phyloP scores from a whole-genome alignment of 495 filamentous ascomycete genomes.

The Neurospora sublineolata region DNA sequence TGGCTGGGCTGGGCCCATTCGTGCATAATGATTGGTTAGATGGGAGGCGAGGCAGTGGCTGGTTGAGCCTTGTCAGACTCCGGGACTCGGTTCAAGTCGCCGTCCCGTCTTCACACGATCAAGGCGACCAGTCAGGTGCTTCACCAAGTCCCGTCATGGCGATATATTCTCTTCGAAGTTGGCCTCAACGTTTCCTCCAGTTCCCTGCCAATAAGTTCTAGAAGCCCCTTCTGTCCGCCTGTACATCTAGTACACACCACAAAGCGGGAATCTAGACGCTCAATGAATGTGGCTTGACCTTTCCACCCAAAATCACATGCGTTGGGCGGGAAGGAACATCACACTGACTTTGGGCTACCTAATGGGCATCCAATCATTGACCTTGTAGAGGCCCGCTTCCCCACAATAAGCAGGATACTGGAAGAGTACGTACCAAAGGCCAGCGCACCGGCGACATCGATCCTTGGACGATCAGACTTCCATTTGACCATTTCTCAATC shows the following conservation, averaged over 20 bases:
- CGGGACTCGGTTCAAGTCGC: neutral
- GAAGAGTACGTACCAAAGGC: neutral
- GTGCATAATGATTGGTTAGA: neutral
- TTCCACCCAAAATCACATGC: neutral
- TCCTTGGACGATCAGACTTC: neutral
- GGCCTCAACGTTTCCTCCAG: neutral
- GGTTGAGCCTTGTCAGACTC: neutral
- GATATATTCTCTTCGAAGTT: neutral
- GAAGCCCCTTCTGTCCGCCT: neutral
- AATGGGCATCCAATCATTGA: neutral
- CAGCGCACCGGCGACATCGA: neutral
- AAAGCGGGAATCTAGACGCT: neutral
- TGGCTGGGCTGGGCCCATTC: neutral
- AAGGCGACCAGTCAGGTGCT: neutral
- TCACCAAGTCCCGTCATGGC: neutral
- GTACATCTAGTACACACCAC: neutral
- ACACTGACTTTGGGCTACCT: no score
- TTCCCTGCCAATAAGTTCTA: neutral
- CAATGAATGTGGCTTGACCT: neutral
- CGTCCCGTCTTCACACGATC: neutral
- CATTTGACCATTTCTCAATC: neutral
- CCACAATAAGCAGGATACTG: neutral
- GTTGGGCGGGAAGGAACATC: neutral
- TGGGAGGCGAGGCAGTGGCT: neutral
- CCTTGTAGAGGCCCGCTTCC: neutral